Percentiles rank a stretch among this genome's conserved stretches.
phyloP scores from a whole-genome alignment of 306 rosid genomes.

The Gynostemma pentaphyllum region DNA sequence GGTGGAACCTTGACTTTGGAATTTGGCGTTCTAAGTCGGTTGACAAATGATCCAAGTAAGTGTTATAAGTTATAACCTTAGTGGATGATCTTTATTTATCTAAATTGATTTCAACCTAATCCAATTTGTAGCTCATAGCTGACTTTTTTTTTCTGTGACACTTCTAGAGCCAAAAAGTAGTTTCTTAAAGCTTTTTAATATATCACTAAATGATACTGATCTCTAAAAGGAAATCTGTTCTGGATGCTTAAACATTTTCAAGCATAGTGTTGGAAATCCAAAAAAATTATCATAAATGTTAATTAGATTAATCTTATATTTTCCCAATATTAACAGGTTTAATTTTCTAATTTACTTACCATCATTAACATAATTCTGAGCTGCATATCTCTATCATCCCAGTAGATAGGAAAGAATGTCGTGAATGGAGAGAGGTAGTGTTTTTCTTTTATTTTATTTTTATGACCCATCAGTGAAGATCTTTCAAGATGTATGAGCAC shows the following conservation, averaged over 20 bases:
- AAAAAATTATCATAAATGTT: background rate
- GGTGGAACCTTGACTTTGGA: constrained; percentile 98
- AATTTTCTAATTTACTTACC: background rate
- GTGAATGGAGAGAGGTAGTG: background rate
- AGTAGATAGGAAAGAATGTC: background rate
- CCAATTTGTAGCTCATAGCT: background rate
- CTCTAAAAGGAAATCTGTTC: background rate
- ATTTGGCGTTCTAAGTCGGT: constrained; percentile 88
- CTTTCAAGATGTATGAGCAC: background rate
- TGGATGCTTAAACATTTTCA: background rate
- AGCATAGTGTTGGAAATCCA: background rate
- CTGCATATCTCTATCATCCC: background rate
- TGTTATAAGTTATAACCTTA: constrained; percentile 14
- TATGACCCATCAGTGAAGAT: background rate
- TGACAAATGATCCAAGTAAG: constrained; percentile 88
- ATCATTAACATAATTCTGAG: background rate
- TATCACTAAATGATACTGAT: background rate
- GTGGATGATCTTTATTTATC: background rate
- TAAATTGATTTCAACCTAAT: background rate
- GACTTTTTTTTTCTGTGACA: background rate
- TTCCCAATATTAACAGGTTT: background rate
- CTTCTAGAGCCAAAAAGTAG: background rate
- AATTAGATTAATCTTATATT: background rate
- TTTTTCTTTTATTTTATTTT: no score
- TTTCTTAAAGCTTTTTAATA: background rate